Evolutionary conservation across 2,329 filamentous ascomycete species (phyloP), one percentile per base, ranked within the genome.

Genomic region (Magnaporthiopsis poae): DNA sequence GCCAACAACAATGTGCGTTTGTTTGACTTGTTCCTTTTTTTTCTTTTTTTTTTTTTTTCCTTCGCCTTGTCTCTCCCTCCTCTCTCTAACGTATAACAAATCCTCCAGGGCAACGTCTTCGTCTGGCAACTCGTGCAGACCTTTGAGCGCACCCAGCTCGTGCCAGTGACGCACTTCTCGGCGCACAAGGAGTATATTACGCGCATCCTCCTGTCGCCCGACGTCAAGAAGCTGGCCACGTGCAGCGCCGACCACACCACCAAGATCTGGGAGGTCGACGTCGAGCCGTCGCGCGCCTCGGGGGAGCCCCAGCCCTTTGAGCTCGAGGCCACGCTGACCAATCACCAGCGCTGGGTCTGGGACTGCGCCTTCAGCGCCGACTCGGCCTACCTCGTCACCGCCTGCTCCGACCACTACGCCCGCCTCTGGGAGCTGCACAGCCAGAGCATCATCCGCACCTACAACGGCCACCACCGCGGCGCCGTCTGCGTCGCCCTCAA

Each of bases 281-380:
- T 88, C n/a, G 84, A 87, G 63, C 80, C 82, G 64, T 70, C 69
- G 13, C 63, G 66, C 35, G 66, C 68, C 60, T 65, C 70, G 56
- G 68, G 63, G 66, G 77, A 80, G 46, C 77, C 82, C 11, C 85
- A 82, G 76, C 88, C 82, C 60, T 95, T 91, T 71, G 90, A 89
- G 12, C 85, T 96, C 27, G 91, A 96, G 77, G 92, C 92, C 2
- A 96, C 92, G 1, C 85, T 97, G 1, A 90, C 90, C 29, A 91
- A 90, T 66, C 93, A 97, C 78, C 93, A 97, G 79, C 88, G 93
- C 66, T 97, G 93, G 93, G 93, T 97, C 0, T 97, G 93, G 93
- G 93, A 97, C 76, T 97, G 93, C 73, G 93, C 93, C 0, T 97
- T 97, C 78, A 94, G 90, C 69, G 93, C 93, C 33, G 93, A 97